Percentiles rank a stretch among this genome's conserved stretches.
Conservation (phyloP, 2,329 filamentous ascomycete genomes). For the Periconia macrospinosa region DNA sequence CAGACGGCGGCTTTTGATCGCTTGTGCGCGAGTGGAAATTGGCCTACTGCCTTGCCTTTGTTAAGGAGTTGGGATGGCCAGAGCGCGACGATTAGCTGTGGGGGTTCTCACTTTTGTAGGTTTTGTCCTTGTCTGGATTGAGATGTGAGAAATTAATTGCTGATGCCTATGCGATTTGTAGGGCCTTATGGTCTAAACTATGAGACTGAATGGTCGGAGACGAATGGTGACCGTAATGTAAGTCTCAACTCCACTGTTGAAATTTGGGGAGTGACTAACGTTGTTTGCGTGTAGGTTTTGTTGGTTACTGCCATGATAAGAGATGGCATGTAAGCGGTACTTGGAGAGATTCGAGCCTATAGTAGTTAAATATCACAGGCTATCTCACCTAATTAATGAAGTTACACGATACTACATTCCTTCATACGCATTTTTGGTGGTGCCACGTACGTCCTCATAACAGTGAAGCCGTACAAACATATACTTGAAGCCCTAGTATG, state of each 20-base stretch:
- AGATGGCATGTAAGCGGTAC: constrained; percentile 28
- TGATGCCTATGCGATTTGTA: not conserved
- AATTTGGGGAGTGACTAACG: not conserved
- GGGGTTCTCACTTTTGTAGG: constrained; percentile 38
- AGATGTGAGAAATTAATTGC: not conserved
- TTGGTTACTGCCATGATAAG: constrained; percentile 36
- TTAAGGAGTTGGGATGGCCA: constrained; percentile 33
- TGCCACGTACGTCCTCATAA: no score
- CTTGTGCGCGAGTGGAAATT: constrained; percentile 33
- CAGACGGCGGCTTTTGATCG: constrained; percentile 34
- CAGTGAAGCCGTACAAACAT: no score
- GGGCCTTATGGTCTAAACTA: constrained; percentile 37
- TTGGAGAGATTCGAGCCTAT: no score
- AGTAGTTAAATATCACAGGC: no score
- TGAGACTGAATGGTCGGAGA: constrained; percentile 40
- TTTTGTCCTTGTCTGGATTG: constrained; percentile 22
- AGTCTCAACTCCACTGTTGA: constrained; percentile 1
- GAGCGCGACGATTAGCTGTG: constrained; percentile 36
- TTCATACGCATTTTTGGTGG: no score
- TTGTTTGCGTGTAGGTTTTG: not conserved
- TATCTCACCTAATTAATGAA: no score
- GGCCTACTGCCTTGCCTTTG: constrained; percentile 36
- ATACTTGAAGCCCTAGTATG: no score
- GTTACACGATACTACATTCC: no score
- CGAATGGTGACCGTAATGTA: constrained; percentile 38